These are phyloP conservation scores for Fragaria iinumae DNA, from an alignment of 306 rosid genomes.

Conservation along the genomic window DNA sequence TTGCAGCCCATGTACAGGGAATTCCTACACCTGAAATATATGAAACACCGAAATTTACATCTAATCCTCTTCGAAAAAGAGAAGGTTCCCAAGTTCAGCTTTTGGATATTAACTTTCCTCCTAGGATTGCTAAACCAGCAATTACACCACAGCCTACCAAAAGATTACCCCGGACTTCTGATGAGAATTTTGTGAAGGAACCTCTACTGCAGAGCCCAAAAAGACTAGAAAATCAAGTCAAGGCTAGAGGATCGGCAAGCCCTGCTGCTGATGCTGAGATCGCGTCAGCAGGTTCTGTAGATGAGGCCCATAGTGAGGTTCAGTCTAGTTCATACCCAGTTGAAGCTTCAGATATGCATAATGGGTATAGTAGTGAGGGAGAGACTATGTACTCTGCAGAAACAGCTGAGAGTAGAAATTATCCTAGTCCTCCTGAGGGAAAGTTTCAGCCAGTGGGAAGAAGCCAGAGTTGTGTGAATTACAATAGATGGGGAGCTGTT, in stretches of 20 bases:
- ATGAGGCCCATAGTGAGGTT: constrained; percentile 69
- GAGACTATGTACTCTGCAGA: constrained; percentile 99
- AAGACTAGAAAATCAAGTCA: constrained; percentile 40
- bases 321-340: constrained; percentile 74
- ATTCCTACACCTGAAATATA: constrained; percentile 97
- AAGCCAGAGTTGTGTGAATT: constrained; percentile 91
- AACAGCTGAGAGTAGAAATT: constrained; percentile 92
- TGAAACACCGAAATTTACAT: constrained; percentile 80
- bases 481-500: constrained; percentile 69
- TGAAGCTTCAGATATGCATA: constrained; percentile 51
- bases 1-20: constrained; percentile 67
- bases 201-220: constrained; percentile 43
- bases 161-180: constrained; percentile 36
- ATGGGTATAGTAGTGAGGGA: constrained; percentile 80
- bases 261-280: constrained; percentile 48
- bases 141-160: constrained; percentile 36
- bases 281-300: constrained; percentile 78
- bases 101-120: constrained; percentile 92
- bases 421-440: constrained; percentile 66
- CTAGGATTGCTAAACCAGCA: constrained; percentile 47
- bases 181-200: constrained; percentile 37
- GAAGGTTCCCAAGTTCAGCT: constrained; percentile 62
- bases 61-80: constrained; percentile 59
- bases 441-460: constrained; percentile 83
- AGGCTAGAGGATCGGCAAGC: constrained; percentile 24